Evolutionary conservation across 306 rosid genomes (phyloP).

Genomic region (Dryas octopetala): DNA sequence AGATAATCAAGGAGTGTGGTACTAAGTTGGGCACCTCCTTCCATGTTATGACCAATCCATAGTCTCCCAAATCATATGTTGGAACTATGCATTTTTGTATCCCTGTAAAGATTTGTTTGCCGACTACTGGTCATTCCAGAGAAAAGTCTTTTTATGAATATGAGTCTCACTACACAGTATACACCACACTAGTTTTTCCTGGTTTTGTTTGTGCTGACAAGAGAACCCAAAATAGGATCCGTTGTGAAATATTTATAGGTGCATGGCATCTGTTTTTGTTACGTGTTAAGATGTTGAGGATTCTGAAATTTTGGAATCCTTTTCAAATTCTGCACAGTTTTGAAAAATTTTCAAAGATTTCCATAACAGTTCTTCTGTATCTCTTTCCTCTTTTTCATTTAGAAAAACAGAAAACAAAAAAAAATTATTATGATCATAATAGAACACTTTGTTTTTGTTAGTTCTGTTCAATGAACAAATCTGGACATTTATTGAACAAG

Average conservation of each 20-base stretch:
- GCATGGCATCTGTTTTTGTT: not conserved
- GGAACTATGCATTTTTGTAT: not conserved
- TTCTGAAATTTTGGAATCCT: too few species aligned
- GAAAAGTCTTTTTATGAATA: not conserved
- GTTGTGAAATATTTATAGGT: not conserved
- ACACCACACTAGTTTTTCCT: not conserved
- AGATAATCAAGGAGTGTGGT: conserved; percentile 63
- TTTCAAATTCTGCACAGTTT: too few species aligned
- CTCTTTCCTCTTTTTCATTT: too few species aligned
- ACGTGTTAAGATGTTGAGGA: too few species aligned
- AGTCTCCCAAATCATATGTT: not conserved
- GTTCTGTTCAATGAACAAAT: too few species aligned
- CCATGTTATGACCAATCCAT: conserved; percentile 26
- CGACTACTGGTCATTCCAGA: not conserved
- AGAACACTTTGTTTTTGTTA: too few species aligned
- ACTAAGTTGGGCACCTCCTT: conserved; percentile 50
- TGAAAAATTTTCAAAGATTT: too few species aligned
- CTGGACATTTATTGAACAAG: too few species aligned
- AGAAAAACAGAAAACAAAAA: too few species aligned
- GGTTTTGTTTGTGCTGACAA: too few species aligned
- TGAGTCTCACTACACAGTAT: not conserved
- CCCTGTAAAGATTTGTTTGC: not conserved
- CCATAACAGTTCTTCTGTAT: too few species aligned
- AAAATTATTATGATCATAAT: too few species aligned
- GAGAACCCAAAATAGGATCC: conserved; percentile 5